phyloP scores from a whole-genome alignment of 805 yeast species.

The Cyberlindnera petersonii region DNA sequence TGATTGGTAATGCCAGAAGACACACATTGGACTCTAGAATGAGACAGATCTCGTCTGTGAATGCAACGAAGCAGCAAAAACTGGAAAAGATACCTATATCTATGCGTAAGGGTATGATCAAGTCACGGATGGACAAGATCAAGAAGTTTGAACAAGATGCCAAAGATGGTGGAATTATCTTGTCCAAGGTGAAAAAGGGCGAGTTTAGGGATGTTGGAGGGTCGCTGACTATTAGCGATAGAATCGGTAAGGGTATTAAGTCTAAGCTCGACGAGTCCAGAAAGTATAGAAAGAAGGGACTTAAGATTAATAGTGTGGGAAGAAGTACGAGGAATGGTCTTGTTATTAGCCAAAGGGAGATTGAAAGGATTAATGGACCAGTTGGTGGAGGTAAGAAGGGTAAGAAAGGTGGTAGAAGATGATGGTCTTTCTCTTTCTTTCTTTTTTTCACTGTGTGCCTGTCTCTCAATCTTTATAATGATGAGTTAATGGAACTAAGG shows the following conservation, averaged over 20 bases:
- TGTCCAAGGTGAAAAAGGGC: constrained; percentile 67
- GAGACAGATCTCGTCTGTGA: constrained; percentile 41
- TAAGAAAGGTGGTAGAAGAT: constrained; percentile 5
- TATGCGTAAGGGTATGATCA: constrained; percentile 79
- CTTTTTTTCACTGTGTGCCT: no score
- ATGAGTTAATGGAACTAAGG: no score
- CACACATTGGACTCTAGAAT: constrained; percentile 60
- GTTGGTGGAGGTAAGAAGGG: constrained; percentile 10
- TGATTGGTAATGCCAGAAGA: constrained; percentile 62
- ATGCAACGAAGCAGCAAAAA: constrained; percentile 33
- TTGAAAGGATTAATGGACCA: constrained; percentile 42
- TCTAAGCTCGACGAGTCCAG: constrained; percentile 37
- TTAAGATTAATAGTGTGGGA: constrained; percentile 74
- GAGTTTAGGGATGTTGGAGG: constrained; percentile 56
- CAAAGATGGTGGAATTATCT: constrained; percentile 82
- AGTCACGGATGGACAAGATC: constrained; percentile 48
- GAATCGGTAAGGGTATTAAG: constrained; percentile 49
- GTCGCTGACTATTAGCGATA: constrained; percentile 32
- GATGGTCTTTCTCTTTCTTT: no score
- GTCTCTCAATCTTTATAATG: no score
- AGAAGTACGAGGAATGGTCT: constrained; percentile 76
- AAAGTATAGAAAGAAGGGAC: constrained; percentile 63
- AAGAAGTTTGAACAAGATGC: constrained; percentile 71
- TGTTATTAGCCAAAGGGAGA: constrained; percentile 62
- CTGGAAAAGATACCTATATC: constrained; percentile 85